Conservation (phyloP, 2,329 filamentous ascomycete genomes). For the Sporothrix schenckii region DNA sequence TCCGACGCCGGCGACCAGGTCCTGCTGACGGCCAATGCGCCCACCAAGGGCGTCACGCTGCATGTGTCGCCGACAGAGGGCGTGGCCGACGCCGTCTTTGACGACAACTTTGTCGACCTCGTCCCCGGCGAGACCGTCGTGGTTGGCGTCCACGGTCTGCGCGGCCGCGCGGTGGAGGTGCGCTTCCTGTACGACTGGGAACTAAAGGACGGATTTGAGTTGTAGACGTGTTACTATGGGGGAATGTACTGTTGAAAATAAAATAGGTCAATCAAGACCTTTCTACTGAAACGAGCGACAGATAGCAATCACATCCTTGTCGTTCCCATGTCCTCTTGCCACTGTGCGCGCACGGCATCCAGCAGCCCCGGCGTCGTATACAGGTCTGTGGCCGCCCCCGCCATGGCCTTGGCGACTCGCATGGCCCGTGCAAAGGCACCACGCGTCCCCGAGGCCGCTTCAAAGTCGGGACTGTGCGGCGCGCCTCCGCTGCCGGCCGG, state of each 20-base stretch:
- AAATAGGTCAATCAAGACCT: too few relatives aligned
- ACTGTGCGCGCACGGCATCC: background rate
- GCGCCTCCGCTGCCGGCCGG: background rate
- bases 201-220: background rate
- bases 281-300: too few relatives aligned
- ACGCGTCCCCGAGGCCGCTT: background rate
- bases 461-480: background rate
- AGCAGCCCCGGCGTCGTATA: background rate
- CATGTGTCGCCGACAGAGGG: background rate
- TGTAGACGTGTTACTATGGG: background rate
- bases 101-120: slow-evolving; percentile 24
- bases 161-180: background rate
- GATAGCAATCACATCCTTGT: too few relatives aligned
- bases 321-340: background rate
- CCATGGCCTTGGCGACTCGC: slow-evolving; percentile 2
- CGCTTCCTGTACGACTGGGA: slow-evolving; percentile 12
- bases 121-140: background rate
- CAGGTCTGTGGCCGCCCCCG: background rate
- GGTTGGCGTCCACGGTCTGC: background rate
- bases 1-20: background rate
- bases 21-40: background rate
- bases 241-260: too few relatives aligned
- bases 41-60: slow-evolving; percentile 19
- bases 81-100: background rate
- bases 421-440: background rate